These are phyloP conservation scores for Paraphysoderma sedebokerense DNA, from an alignment of 371 early-diverging fungal genomes.

Conservation along the genomic window DNA sequence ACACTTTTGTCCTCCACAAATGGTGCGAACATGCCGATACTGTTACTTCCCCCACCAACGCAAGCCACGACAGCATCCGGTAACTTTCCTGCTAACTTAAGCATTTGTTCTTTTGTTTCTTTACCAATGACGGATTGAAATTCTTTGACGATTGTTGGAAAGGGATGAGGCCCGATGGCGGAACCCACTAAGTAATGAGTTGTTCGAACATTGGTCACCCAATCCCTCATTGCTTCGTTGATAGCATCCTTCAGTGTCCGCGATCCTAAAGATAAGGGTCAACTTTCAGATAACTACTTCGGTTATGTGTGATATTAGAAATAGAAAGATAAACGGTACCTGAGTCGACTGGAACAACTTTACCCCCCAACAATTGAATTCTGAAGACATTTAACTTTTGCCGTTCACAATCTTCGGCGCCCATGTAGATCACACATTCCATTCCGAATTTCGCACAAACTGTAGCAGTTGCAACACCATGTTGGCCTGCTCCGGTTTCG, in stretches of 20 bases:
- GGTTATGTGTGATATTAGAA: too few species aligned
- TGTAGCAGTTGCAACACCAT: conserved; percentile 95
- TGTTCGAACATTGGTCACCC: conserved; percentile 83
- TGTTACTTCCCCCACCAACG: conserved; percentile 90
- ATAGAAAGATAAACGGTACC: conserved; percentile 21
- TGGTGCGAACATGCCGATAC: conserved; percentile 94
- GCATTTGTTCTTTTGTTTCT: conserved; percentile 45
- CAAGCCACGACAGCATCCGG: conserved; percentile 90
- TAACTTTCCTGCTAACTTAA: conserved; percentile 55
- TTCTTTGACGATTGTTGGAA: conserved; percentile 87
- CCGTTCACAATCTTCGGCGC: conserved; percentile 82
- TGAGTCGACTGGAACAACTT: conserved; percentile 66
- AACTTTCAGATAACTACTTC: conserved; percentile 3
- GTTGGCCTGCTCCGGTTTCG: conserved; percentile 97
- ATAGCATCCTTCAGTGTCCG: conserved; percentile 91
- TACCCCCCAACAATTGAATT: conserved; percentile 84
- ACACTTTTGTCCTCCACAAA: conserved; percentile 68
- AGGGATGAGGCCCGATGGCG: conserved; percentile 88
- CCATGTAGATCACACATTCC: conserved; percentile 93
- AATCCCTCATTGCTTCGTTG: conserved; percentile 96
- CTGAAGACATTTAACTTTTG: conserved; percentile 93
- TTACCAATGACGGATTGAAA: conserved; percentile 80
- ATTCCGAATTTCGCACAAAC: conserved; percentile 94
- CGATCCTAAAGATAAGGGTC: conserved; percentile 20
- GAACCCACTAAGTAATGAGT: conserved; percentile 95